Base-by-base conservation (phyloP, 1,284 basidiomycete genomes). In the Ustilago hordei region DNA sequence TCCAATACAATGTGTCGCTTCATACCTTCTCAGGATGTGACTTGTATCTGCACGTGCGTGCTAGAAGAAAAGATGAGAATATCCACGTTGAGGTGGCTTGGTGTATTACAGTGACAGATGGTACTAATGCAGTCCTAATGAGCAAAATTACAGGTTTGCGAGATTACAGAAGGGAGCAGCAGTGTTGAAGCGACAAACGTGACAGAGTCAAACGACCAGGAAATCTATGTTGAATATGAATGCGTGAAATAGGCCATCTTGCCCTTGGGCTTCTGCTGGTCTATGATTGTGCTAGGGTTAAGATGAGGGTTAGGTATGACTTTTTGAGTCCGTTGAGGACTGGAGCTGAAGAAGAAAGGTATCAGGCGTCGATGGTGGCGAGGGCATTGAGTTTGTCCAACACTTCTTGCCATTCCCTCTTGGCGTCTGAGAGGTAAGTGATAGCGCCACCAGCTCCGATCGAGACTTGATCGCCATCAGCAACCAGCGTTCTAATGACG, bases 381-480 rank as follows among this genome's bases (percentile, higher is more conserved):
- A 78, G 54, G 6, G 75, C 75, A 8, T 52, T 64, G 57, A 85
- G 89, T 85, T 98, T 98, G 19, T 91, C 89, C 19, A 92, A 84
- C 89, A 98, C 96, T 86, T 99, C 96, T 11, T 94, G 93, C 95
- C 95, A 98, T 85, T 98, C 96, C 9, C 90, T 91, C 36, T 91
- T 90, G 5, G 92, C 89, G 69, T 95, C 91, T 3, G 95, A 98
- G 15, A 98, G 89, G 45, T 94, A 95, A 8, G 96, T 98, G 78
- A 99, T 96, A 3, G 95, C 95, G 36, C 96, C 96, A 23, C 96
- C 96, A 6, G 95, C 95, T 35, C 95, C 96, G 48, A 98, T 86
- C 17, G 83, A 85, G 39, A 88, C 75, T 13, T 84, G 83, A 13
- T 88, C 87, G 31, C 93, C 91, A 72, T 92, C 89, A 70, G 92